Percentiles rank a stretch among this genome's conserved stretches.
These are phyloP conservation scores for Leptographium procerum DNA, from an alignment of 2,329 filamentous ascomycete species.

Conservation along the genomic window DNA sequence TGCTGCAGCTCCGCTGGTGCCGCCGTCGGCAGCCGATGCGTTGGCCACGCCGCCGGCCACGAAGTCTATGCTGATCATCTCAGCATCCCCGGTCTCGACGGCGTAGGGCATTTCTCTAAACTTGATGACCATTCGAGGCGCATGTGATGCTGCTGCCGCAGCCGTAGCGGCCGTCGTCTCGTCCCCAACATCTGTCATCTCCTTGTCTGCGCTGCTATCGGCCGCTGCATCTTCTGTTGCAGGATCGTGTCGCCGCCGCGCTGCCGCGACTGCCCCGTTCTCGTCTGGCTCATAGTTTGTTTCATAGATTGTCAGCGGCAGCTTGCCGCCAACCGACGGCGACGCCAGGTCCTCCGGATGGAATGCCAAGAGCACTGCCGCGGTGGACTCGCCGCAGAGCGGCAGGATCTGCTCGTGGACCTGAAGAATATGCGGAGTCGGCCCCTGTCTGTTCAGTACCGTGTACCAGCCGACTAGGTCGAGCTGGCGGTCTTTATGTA, in stretches of 20 bases:
- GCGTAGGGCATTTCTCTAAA: conserved; percentile 80
- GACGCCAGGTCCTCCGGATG: conserved; percentile 52
- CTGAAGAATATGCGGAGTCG: conserved; percentile 54
- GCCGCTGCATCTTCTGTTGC: not conserved
- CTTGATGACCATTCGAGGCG: conserved; percentile 47
- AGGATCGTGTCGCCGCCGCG: not conserved
- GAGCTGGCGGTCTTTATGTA: conserved; percentile 73
- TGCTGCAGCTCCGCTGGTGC: conserved; percentile 29
- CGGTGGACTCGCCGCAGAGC: conserved; percentile 72
- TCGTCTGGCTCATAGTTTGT: conserved; percentile 52
- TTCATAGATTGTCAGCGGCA: conserved; percentile 88
- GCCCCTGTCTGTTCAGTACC: conserved; percentile 60
- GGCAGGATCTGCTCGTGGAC: conserved; percentile 70
- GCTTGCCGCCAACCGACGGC: conserved; percentile 57
- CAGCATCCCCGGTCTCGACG: conserved; percentile 86
- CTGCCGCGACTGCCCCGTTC: conserved; percentile 3
- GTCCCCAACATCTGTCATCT: conserved; percentile 50
- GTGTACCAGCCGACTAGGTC: conserved; percentile 92
- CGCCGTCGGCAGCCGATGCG: conserved; percentile 44
- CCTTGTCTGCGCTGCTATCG: conserved; percentile 43
- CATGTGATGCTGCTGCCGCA: conserved; percentile 17
- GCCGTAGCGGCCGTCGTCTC: not conserved
- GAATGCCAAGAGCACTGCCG: conserved; percentile 74
- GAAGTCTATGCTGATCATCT: conserved; percentile 96
- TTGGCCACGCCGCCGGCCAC: conserved; percentile 77